Percentiles rank a stretch among this genome's conserved stretches.
Conservation (phyloP, 345 rosid genomes). For the Camelina laxa region DNA sequence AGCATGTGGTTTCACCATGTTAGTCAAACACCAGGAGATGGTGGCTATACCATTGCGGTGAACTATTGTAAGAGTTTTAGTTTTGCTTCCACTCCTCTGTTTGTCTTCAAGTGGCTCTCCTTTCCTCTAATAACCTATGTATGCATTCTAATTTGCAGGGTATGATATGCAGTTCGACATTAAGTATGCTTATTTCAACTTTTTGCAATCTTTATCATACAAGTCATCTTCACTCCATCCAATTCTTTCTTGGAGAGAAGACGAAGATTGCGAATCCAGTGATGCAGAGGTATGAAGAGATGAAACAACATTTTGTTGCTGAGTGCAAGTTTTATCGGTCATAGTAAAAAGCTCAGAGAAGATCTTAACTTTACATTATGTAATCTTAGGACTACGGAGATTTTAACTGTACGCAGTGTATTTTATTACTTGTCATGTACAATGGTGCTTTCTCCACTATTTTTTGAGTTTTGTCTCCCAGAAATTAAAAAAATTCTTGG, state of each 20-base stretch:
- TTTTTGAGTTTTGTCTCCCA: constrained; percentile 15
- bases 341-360: not conserved
- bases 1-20: constrained; percentile 99
- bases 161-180: constrained; percentile 90
- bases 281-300: constrained; percentile 35
- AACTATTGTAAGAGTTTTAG: constrained; percentile 70
- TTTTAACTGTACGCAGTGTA: not conserved
- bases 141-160: constrained; percentile 59
- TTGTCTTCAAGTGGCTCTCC: constrained; percentile 8
- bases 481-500: not conserved
- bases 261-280: constrained; percentile 30
- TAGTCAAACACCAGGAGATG: constrained; percentile 71
- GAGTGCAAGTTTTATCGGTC: constrained; percentile 21
- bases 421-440: constrained; percentile 10
- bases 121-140: not conserved
- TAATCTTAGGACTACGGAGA: constrained; percentile 14
- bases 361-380: not conserved
- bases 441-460: constrained; percentile 22
- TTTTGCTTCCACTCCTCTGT: not conserved
- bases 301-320: constrained; percentile 12
- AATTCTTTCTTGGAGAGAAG: constrained; percentile 29
- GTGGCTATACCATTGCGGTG: constrained; percentile 74
- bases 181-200: constrained; percentile 88
- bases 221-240: constrained; percentile 38
- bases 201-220: constrained; percentile 65